phyloP scores from a whole-genome alignment of 2,329 filamentous ascomycete genomes.

The Fusarium redolens region DNA sequence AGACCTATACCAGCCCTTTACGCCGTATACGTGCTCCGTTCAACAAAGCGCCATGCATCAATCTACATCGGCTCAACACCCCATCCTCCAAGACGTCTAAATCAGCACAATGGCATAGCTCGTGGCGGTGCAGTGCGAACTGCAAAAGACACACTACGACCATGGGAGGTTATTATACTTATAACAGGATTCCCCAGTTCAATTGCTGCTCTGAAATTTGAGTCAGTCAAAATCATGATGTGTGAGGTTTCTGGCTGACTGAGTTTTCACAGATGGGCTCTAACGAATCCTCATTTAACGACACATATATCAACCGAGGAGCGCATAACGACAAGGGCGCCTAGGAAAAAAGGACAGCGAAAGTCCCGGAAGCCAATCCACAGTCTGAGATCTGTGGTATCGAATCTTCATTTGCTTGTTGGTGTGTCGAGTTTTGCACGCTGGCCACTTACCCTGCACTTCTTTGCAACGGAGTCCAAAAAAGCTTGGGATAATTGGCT shows the following conservation, averaged over 20 bases:
- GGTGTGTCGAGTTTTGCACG: constrained; percentile 81
- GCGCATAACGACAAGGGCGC: constrained; percentile 65
- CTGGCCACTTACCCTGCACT: constrained; percentile 86
- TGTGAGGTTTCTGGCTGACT: neutral
- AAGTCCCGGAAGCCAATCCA: constrained; percentile 67
- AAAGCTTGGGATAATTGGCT: constrained; percentile 74
- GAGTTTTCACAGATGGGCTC: constrained; percentile 78
- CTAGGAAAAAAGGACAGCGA: constrained; percentile 61
- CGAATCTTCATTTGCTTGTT: constrained; percentile 84
- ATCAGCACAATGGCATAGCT: constrained; percentile 88
- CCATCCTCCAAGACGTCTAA: constrained; percentile 83
- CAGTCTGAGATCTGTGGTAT: constrained; percentile 75
- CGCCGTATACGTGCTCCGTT: constrained; percentile 91
- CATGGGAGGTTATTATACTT: constrained; percentile 91
- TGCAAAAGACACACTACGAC: constrained; percentile 72
- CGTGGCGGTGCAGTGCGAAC: constrained; percentile 87
- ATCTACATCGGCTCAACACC: constrained; percentile 95
- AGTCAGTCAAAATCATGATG: constrained; percentile 65
- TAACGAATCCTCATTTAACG: constrained; percentile 86
- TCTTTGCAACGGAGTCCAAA: constrained; percentile 79
- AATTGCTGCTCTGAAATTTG: constrained; percentile 91
- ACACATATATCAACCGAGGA: constrained; percentile 77
- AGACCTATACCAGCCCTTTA: constrained; percentile 87
- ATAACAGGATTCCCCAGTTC: constrained; percentile 91
- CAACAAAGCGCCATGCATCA: constrained; percentile 75